These are phyloP conservation scores for Bromus sterilis DNA, from an alignment of 176 grass and related monocot genomes.

Conservation along the genomic window DNA sequence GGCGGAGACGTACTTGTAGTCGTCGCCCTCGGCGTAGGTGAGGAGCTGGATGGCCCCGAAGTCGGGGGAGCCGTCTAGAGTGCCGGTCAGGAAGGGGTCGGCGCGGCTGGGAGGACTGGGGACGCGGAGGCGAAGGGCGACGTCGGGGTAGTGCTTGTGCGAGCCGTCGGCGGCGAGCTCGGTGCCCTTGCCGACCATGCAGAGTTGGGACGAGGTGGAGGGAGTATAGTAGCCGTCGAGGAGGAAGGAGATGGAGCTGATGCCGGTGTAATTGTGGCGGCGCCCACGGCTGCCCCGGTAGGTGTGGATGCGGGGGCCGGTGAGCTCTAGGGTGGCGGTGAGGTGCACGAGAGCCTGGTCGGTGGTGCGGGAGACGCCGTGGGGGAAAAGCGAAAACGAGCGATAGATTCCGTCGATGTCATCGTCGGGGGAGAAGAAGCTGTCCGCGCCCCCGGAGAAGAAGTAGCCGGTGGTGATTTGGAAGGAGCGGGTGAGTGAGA, in stretches of 20 bases:
- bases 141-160: background rate
- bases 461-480: conserved; percentile 14
- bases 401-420: background rate
- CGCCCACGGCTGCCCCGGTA: background rate
- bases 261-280: background rate
- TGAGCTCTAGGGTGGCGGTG: conserved; percentile 33
- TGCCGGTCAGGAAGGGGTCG: conserved; percentile 30
- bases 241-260: background rate
- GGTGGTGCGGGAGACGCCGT: background rate
- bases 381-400: conserved; percentile 30
- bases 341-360: background rate
- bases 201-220: conserved; percentile 2
- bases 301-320: background rate
- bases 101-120: conserved; percentile 10
- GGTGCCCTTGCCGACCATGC: conserved; percentile 39
- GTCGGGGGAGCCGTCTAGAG: conserved; percentile 3
- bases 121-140: conserved; percentile 29
- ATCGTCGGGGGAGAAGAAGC: conserved; percentile 15
- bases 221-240: conserved; percentile 22
- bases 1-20: conserved; percentile 26
- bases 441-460: conserved; percentile 19
- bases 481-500: background rate
- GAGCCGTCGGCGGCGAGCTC: background rate
- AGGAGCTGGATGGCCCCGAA: conserved; percentile 34
- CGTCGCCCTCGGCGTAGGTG: conserved; percentile 23